These are phyloP conservation scores for Guyanaporus albipodus DNA, from an alignment of 768 basidiomycete species.

Conservation along the genomic window DNA sequence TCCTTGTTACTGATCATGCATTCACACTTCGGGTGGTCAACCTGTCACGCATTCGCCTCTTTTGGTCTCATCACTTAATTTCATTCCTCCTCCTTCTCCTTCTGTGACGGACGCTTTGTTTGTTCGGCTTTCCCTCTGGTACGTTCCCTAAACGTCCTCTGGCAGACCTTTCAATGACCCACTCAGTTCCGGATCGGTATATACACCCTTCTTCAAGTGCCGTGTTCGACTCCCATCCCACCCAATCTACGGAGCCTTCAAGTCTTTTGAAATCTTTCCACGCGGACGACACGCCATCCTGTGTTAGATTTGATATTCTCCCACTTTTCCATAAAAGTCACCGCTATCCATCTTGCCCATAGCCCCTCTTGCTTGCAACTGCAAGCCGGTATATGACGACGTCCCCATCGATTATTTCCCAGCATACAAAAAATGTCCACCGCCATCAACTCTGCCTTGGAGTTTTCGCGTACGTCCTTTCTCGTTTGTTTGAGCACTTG, in stretches of 20 bases:
- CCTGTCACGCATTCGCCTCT: slow-evolving; percentile 22
- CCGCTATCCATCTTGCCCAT: slow-evolving; percentile 28
- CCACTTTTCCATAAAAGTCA: slow-evolving; percentile 23
- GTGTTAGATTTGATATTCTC: slow-evolving; percentile 33
- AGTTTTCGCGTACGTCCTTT: slow-evolving; percentile 24
- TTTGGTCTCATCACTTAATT: slow-evolving; percentile 32
- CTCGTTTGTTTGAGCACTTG: not conserved
- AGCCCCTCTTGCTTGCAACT: slow-evolving; percentile 28
- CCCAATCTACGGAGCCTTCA: slow-evolving; percentile 17
- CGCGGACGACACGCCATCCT: slow-evolving; percentile 31
- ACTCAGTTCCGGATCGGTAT: slow-evolving; percentile 28
- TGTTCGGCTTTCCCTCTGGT: slow-evolving; percentile 22
- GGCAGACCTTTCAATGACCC: slow-evolving; percentile 26
- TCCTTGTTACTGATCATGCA: slow-evolving; percentile 20
- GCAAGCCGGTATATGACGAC: slow-evolving; percentile 24
- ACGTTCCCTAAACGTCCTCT: slow-evolving; percentile 26
- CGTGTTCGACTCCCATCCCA: slow-evolving; percentile 17
- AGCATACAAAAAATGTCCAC: slow-evolving; percentile 16
- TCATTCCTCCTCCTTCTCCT: slow-evolving; percentile 23
- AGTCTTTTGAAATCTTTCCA: slow-evolving; percentile 17
- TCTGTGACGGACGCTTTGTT: slow-evolving; percentile 31
- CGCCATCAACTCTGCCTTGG: slow-evolving; percentile 15
- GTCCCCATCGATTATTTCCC: slow-evolving; percentile 8
- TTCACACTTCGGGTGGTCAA: slow-evolving; percentile 27
- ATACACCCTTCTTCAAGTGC: slow-evolving; percentile 20